These are phyloP conservation scores for Globisporangium acanthophoron DNA, from an alignment of 352 stramenopile species.

Conservation along the genomic window DNA sequence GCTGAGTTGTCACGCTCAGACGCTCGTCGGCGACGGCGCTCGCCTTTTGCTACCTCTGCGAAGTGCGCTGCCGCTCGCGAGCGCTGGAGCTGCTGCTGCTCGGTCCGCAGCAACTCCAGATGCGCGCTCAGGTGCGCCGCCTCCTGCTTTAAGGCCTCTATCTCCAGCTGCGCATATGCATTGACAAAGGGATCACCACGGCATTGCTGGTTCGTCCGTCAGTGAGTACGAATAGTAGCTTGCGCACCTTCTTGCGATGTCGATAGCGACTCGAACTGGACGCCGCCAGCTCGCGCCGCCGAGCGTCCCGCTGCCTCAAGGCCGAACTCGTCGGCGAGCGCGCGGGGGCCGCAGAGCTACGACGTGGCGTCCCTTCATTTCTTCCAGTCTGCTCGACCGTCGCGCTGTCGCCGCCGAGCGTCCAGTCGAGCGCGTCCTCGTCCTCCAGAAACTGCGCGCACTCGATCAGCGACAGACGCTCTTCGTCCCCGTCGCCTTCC, in stretches of 20 bases:
- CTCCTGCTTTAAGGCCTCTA: not conserved
- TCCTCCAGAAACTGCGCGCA: not conserved
- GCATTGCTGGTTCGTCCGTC: too few species aligned
- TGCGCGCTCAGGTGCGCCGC: not conserved
- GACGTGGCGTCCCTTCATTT: too few species aligned
- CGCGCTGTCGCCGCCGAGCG: not conserved
- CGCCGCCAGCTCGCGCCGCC: conserved; percentile 1
- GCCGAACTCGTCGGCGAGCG: not conserved
- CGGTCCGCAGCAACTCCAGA: not conserved
- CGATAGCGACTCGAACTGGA: conserved; percentile 4
- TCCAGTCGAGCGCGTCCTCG: not conserved
- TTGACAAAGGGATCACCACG: not conserved
- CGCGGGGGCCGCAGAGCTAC: not conserved
- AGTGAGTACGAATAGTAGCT: not conserved
- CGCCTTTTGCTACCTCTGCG: not conserved
- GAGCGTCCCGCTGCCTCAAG: not conserved
- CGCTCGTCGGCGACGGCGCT: not conserved
- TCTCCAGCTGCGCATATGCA: not conserved
- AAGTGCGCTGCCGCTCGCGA: not conserved
- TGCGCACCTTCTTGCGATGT: conserved; percentile 3
- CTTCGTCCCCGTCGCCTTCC: too few species aligned
- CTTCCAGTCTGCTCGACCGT: not conserved
- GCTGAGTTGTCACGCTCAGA: conserved; percentile 1
- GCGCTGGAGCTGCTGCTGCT: not conserved
- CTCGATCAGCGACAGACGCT: not conserved